Conservation (phyloP, 495 filamentous ascomycete species). For the Acidomyces sp. region DNA sequence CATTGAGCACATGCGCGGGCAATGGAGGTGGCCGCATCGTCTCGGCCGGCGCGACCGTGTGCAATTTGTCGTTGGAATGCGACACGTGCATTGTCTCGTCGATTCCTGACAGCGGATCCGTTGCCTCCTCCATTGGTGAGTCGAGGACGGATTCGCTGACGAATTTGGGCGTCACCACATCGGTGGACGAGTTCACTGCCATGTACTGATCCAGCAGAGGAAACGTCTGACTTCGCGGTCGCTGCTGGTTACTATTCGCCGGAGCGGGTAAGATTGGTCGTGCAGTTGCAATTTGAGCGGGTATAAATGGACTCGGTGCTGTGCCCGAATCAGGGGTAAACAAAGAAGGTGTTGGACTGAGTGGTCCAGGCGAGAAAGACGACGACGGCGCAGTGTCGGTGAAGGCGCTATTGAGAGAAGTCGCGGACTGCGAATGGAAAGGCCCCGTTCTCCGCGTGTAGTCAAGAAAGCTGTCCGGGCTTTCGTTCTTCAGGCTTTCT, state of each 20-base stretch:
- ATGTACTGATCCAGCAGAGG: slow-evolving; percentile 60
- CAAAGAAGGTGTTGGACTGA: slow-evolving; percentile 78
- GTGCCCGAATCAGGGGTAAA: slow-evolving; percentile 58
- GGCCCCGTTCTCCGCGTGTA: slow-evolving; percentile 47
- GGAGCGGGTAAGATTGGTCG: slow-evolving; percentile 46
- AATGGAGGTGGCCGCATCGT: slow-evolving; percentile 19
- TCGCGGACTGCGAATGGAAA: slow-evolving; percentile 43
- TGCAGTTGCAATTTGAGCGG: slow-evolving; percentile 34
- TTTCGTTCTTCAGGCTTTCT: slow-evolving; percentile 46
- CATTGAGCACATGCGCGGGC: slow-evolving; percentile 9
- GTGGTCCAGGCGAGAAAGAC: slow-evolving; percentile 58
- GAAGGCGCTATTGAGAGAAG: slow-evolving; percentile 44
- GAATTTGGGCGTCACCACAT: slow-evolving; percentile 54
- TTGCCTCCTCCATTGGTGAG: slow-evolving; percentile 51
- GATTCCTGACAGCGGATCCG: slow-evolving; percentile 35
- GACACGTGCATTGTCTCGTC: slow-evolving; percentile 36
- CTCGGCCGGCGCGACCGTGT: slow-evolving; percentile 8
- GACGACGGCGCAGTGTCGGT: slow-evolving; percentile 45
- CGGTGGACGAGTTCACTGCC: slow-evolving; percentile 46
- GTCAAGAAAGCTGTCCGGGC: slow-evolving; percentile 34
- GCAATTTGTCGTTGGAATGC: not conserved
- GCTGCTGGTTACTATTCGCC: slow-evolving; percentile 43
- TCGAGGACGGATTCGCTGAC: slow-evolving; percentile 49
- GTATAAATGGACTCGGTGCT: slow-evolving; percentile 51
- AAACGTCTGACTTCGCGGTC: slow-evolving; percentile 86